phyloP scores from a whole-genome alignment of 1,284 basidiomycete species.

The Dichomitus squalens region DNA sequence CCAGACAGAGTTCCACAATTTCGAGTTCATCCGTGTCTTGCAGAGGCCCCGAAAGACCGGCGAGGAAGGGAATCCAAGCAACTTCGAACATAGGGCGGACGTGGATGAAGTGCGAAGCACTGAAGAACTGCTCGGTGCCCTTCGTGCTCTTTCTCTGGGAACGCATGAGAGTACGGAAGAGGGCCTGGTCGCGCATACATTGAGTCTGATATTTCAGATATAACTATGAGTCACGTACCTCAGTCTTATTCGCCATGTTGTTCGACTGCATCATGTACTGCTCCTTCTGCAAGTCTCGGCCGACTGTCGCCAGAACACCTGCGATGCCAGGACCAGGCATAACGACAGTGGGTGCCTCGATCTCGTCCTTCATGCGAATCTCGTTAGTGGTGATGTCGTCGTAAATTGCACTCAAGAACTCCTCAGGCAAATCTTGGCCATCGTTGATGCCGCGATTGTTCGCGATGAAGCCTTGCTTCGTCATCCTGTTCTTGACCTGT shows the following conservation, averaged over 20 bases:
- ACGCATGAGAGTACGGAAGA: conserved; percentile 89
- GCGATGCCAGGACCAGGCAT: conserved; percentile 73
- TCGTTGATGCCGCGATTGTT: conserved; percentile 98
- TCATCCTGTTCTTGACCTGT: conserved; percentile 92
- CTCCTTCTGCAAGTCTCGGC: conserved; percentile 91
- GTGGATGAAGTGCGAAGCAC: conserved; percentile 93
- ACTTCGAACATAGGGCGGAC: conserved; percentile 98
- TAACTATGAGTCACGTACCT: conserved; percentile 49
- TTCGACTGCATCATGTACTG: conserved; percentile 93
- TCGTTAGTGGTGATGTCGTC: conserved; percentile 92
- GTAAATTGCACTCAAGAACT: conserved; percentile 76
- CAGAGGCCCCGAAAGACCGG: conserved; percentile 88
- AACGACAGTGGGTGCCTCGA: conserved; percentile 59
- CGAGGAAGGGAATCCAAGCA: conserved; percentile 96
- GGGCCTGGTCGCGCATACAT: conserved; percentile 52
- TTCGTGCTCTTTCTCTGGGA: conserved; percentile 81
- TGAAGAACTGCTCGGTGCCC: conserved; percentile 85
- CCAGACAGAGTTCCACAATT: conserved; percentile 88
- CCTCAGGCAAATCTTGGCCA: conserved; percentile 83
- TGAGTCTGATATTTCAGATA: not conserved
- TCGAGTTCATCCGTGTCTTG: conserved; percentile 94
- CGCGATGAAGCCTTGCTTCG: conserved; percentile 85
- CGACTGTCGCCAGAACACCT: conserved; percentile 83
- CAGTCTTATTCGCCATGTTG: conserved; percentile 95
- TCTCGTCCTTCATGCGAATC: conserved; percentile 97